phyloP scores from a whole-genome alignment of 1,139 yeast genomes.

The Yamadazyma aaseri region DNA sequence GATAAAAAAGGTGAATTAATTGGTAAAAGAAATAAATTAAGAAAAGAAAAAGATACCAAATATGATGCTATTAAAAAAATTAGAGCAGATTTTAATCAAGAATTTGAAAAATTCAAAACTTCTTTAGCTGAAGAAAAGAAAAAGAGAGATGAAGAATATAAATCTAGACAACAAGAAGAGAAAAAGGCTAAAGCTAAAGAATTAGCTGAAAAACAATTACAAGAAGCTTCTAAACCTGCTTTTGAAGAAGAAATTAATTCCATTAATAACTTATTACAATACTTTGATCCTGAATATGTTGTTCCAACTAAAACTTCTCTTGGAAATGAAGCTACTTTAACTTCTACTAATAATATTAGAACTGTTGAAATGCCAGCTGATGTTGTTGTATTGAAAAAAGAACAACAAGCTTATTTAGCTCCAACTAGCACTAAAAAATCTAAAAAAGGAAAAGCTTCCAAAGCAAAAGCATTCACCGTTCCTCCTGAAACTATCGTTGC shows the following conservation, averaged over 20 bases:
- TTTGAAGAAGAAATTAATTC: conserved; percentile 71
- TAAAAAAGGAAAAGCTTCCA: conserved; percentile 39
- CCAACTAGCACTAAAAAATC: conserved; percentile 50
- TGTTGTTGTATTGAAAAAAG: conserved; percentile 63
- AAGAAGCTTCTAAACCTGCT: conserved; percentile 80
- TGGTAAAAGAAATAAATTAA: conserved; percentile 66
- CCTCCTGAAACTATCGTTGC: conserved; percentile 81
- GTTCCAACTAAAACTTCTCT: conserved; percentile 47
- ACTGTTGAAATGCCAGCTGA: conserved; percentile 61
- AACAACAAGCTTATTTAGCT: conserved; percentile 57
- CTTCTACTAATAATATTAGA: conserved; percentile 37
- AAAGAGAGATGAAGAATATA: conserved; percentile 69
- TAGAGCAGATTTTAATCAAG: conserved; percentile 67
- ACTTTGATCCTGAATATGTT: conserved; percentile 78
- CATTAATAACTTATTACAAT: conserved; percentile 67
- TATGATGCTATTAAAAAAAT: conserved; percentile 62
- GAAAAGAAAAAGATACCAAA: conserved; percentile 67
- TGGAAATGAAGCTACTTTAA: conserved; percentile 30
- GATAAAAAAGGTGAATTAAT: conserved; percentile 65
- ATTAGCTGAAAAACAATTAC: conserved; percentile 63
- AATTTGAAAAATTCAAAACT: conserved; percentile 68
- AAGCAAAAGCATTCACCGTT: conserved; percentile 56
- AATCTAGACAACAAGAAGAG: conserved; percentile 53
- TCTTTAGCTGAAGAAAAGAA: conserved; percentile 68
- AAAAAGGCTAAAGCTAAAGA: conserved; percentile 62